These are phyloP conservation scores for Ottelia alismoides DNA, from an alignment of 106 monocot species.

Conservation along the genomic window DNA sequence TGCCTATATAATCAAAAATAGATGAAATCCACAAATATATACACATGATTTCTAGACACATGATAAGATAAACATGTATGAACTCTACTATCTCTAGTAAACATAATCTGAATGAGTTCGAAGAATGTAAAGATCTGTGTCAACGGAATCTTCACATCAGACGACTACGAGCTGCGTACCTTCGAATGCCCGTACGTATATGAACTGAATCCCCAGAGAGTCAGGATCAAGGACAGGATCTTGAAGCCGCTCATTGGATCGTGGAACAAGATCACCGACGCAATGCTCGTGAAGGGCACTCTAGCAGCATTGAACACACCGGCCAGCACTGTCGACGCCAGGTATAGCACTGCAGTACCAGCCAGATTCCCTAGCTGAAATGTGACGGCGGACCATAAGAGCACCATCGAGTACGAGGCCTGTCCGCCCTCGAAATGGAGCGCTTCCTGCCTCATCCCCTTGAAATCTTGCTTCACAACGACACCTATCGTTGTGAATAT, in stretches of 20 bases:
- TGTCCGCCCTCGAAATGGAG: slow-evolving; percentile 39
- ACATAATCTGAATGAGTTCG: no score
- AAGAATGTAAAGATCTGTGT: no score
- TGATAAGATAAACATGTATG: no score
- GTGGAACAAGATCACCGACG: slow-evolving; percentile 63
- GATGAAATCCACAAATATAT: no score
- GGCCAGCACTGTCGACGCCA: slow-evolving; percentile 87
- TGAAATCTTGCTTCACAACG: slow-evolving; percentile 39
- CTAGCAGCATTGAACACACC: slow-evolving; percentile 90
- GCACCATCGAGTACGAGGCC: slow-evolving; percentile 52
- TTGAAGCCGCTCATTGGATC: slow-evolving; percentile 97
- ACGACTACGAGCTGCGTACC: no score
- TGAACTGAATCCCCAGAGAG: slow-evolving; percentile 85
- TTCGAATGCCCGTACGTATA: slow-evolving; percentile 67
- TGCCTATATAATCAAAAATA: no score
- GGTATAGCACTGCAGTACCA: slow-evolving; percentile 67
- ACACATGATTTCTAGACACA: no score
- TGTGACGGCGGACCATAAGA: slow-evolving; percentile 67
- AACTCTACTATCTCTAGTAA: no score
- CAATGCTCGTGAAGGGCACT: slow-evolving; percentile 78
- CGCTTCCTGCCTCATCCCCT: slow-evolving; percentile 54
- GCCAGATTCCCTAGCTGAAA: slow-evolving; percentile 88
- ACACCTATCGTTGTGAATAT: slow-evolving; percentile 69
- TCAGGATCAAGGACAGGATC: slow-evolving; percentile 69
- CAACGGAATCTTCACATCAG: no score